phyloP scores from a whole-genome alignment of 257 asterid genomes.

The Euphrasia confusa region DNA sequence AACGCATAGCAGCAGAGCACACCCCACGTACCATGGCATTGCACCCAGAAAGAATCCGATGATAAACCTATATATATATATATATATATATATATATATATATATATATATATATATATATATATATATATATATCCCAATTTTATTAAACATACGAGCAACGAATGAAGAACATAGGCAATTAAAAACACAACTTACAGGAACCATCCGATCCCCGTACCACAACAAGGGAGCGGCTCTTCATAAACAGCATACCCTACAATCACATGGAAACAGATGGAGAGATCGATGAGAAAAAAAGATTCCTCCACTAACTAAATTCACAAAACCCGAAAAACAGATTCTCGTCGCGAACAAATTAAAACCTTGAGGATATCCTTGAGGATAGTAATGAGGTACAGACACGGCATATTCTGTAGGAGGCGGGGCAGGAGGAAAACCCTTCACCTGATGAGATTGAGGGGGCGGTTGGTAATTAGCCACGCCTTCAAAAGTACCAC shows the following conservation, averaged over 20 bases:
- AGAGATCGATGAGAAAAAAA: not conserved
- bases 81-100: too few species aligned
- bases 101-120: slow-evolving; percentile 6
- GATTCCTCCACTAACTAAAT: too few species aligned
- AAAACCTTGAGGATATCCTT: slow-evolving; percentile 34
- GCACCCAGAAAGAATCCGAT: slow-evolving; percentile 77
- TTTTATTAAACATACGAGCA: too few species aligned
- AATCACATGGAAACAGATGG: slow-evolving; percentile 16
- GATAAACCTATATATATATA: slow-evolving; percentile 47
- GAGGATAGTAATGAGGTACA: slow-evolving; percentile 52
- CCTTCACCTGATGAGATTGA: slow-evolving; percentile 52
- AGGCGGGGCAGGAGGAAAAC: slow-evolving; percentile 76
- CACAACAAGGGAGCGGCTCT: slow-evolving; percentile 88
- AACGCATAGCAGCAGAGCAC: slow-evolving; percentile 43
- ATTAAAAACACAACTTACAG: slow-evolving; percentile 50
- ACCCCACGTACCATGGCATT: slow-evolving; percentile 90
- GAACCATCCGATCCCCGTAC: slow-evolving; percentile 88
- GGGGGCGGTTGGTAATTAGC: slow-evolving; percentile 69
- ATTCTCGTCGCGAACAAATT: too few species aligned
- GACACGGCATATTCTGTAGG: slow-evolving; percentile 42
- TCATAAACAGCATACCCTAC: slow-evolving; percentile 66
- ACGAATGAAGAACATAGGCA: not conserved
- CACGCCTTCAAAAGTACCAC: slow-evolving; percentile 94
- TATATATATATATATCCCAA: too few species aligned
- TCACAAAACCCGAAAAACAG: too few species aligned